phyloP scores from a whole-genome alignment of 352 stramenopile species.

The Pythium graminicola region DNA sequence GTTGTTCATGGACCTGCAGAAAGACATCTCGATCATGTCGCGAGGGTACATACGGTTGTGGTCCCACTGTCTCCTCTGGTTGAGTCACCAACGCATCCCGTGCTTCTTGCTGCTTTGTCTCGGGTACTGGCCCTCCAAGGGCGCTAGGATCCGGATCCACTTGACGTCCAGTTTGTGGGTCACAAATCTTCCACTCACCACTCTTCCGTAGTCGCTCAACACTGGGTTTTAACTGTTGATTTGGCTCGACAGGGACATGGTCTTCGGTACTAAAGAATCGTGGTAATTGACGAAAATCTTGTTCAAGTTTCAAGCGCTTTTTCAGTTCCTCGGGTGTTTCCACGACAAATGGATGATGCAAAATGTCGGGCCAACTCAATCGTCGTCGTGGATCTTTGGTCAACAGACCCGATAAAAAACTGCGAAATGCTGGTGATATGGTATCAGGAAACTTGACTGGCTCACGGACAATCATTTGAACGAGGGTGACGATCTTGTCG shows the following conservation, averaged over 20 bases:
- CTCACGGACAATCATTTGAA: constrained; percentile 95
- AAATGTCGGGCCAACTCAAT: constrained; percentile 86
- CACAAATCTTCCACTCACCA: constrained; percentile 84
- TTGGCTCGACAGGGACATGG: constrained; percentile 23
- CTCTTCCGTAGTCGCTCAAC: constrained; percentile 63
- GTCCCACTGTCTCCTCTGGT: not conserved
- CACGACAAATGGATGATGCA: constrained; percentile 86
- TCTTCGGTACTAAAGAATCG: constrained; percentile 62
- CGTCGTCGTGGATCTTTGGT: constrained; percentile 85
- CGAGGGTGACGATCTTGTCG: constrained; percentile 90
- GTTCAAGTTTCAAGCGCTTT: constrained; percentile 43
- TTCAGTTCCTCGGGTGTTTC: constrained; percentile 70
- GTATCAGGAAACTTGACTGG: constrained; percentile 81
- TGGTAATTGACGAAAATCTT: constrained; percentile 49
- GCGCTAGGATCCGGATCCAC: constrained; percentile 11
- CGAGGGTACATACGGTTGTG: not conserved
- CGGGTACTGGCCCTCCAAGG: not conserved
- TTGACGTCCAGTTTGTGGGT: constrained; percentile 59
- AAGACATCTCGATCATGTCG: constrained; percentile 2
- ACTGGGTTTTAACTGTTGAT: constrained; percentile 47
- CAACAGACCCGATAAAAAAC: constrained; percentile 86
- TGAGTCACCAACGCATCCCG: not conserved
- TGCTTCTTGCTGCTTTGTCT: constrained; percentile 8
- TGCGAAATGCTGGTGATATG: constrained; percentile 79
- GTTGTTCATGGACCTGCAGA: constrained; percentile 21